Evolutionary conservation across 23 red algal species (phyloP), one percentile per base, ranked within the genome.

Genomic region (Gracilaria domingensis): DNA sequence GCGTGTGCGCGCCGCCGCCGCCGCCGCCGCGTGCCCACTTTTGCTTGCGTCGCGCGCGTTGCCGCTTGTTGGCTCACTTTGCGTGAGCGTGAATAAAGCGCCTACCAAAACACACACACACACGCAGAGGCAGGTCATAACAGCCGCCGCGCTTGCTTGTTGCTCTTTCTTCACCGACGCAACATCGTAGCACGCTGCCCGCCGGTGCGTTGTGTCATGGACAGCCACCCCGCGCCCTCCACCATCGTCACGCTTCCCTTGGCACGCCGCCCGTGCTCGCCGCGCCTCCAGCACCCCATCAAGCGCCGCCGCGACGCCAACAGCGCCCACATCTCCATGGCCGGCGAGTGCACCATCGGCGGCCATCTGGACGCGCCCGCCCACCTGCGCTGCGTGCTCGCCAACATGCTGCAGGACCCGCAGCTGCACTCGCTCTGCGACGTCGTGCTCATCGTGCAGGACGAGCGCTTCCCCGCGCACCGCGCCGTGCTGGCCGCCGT

Each of bases 401-500:
- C 58, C 34, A 86, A 65, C 33, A 93, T 93, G 90, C 26, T 84
- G 20, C 28, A 60, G 9, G 90, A 93, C 60, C 70, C 79, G 12
- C 67, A 84, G 70, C 48, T 93, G 23, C 47, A 66, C 12, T 84
- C 49, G 11, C 90, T 93, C 1, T 93, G 90, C 42, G 90, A 93
- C 70, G 69, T 93, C 11, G 82, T 86, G 8, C 80, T 93, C 59
- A 51, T 86, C 13, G 90, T 93, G 4, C 73, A 80, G 72, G 62
- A 35, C 37, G 65, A 86, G 24, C 69, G 69, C 12, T 93, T 93
- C 55, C 66, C 82, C 0, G 90, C 82, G 8, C 90, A 93, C 30
- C 79, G 80, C 39, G 90, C 90, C 32, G 90, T 93, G 17, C 81
- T 93, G 67, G 90, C 90, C 29, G 90, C 90, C 29, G 90, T 79